phyloP scores from a whole-genome alignment of 352 stramenopile species.

The Phytophthora cryptogea region DNA sequence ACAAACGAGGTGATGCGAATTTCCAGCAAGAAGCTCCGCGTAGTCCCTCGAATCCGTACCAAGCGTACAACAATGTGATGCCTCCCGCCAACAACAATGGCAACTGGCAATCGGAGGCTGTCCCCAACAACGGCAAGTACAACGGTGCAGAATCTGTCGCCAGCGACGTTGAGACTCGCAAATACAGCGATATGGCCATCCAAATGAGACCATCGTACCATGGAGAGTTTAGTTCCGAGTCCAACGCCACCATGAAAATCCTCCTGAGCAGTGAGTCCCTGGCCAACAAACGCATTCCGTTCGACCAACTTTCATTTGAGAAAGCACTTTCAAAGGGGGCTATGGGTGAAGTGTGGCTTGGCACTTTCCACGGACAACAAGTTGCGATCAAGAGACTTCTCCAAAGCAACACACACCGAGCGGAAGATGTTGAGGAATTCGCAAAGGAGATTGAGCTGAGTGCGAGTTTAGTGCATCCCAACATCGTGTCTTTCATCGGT shows the following conservation, averaged over 20 bases:
- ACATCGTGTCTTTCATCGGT: too few relatives aligned
- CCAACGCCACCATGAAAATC: slow-evolving; percentile 18
- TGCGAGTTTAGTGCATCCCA: slow-evolving; percentile 17
- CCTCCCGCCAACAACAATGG: background rate
- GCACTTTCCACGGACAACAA: slow-evolving; percentile 24
- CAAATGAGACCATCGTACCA: background rate
- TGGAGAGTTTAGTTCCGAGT: background rate
- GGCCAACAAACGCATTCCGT: slow-evolving; percentile 19
- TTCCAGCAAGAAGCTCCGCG: background rate
- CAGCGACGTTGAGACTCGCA: background rate
- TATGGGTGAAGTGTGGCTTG: slow-evolving; percentile 56
- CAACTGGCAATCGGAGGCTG: background rate
- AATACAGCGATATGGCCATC: slow-evolving; percentile 19
- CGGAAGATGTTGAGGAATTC: slow-evolving; percentile 40
- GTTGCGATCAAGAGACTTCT: slow-evolving; percentile 52
- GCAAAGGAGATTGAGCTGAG: slow-evolving; percentile 41
- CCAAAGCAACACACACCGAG: slow-evolving; percentile 28
- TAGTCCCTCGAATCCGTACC: background rate
- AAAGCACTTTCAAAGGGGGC: slow-evolving; percentile 41
- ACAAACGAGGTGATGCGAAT: slow-evolving; percentile 1
- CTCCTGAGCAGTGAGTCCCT: slow-evolving; percentile 18
- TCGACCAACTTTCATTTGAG: slow-evolving; percentile 29
- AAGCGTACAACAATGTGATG: background rate
- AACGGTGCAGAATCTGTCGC: background rate
- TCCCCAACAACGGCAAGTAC: background rate